These are phyloP conservation scores for Coemansia sp. DNA, from an alignment of 192 early-diverging fungal genomes.

Conservation along the genomic window DNA sequence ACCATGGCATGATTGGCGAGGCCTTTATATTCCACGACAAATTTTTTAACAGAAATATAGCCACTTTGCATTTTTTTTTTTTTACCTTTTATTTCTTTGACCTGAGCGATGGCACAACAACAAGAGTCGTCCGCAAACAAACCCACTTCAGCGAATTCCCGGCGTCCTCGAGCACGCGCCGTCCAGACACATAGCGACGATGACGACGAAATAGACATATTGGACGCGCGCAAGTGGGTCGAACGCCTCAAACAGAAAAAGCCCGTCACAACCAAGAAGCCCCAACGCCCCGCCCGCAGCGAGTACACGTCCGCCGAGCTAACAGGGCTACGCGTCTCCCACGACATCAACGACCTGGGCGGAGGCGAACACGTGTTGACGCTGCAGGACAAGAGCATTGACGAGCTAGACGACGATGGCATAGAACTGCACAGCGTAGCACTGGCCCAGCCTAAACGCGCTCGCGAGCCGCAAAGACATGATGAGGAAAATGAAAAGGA, in stretches of 20 bases:
- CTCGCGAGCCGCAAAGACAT: constrained; percentile 61
- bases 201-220: constrained; percentile 55
- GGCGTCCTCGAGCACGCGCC: constrained; percentile 23
- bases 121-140: too few species aligned
- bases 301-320: constrained; percentile 54
- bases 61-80: too few species aligned
- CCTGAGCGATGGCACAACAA: too few species aligned
- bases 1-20: neutral
- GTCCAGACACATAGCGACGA: constrained; percentile 56
- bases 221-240: constrained; percentile 67
- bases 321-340: constrained; percentile 71
- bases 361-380: constrained; percentile 78
- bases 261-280: constrained; percentile 26
- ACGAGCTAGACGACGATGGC: constrained; percentile 55
- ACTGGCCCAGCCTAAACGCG: constrained; percentile 68
- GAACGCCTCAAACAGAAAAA: constrained; percentile 56
- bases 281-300: neutral
- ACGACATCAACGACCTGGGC: constrained; percentile 27
- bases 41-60: too few species aligned
- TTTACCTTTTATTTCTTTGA: too few species aligned
- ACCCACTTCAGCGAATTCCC: too few species aligned
- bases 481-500: constrained; percentile 61
- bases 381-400: constrained; percentile 76
- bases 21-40: neutral
- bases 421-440: constrained; percentile 73